Evolutionary conservation across 1,284 basidiomycete genomes (phyloP).

Genomic region (Retiboletus flavoniger): DNA sequence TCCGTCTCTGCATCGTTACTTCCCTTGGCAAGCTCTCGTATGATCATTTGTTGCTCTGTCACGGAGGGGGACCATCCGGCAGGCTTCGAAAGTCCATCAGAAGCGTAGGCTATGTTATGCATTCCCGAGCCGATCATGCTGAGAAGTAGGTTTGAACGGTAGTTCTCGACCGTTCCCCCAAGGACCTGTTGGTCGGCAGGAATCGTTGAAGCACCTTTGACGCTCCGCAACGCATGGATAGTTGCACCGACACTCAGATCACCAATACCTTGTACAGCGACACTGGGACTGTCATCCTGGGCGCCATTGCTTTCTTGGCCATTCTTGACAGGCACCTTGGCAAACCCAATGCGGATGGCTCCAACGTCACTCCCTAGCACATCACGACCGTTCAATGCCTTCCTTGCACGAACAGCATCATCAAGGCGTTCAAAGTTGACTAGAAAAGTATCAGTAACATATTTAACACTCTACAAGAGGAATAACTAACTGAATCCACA

Average conservation of each 20-base stretch:
- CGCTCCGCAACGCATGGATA: conserved; percentile 78
- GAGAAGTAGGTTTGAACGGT: conserved; percentile 85
- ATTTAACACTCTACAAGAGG: not conserved
- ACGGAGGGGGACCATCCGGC: conserved; percentile 66
- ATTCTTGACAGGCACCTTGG: conserved; percentile 90
- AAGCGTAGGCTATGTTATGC: conserved; percentile 56
- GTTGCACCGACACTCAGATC: conserved; percentile 81
- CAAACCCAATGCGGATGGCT: conserved; percentile 94
- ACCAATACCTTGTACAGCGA: conserved; percentile 74
- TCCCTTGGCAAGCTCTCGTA: conserved; percentile 85
- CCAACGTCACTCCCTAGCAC: conserved; percentile 95
- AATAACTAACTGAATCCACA: conserved; percentile 81
- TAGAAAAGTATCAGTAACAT: conserved; percentile 26
- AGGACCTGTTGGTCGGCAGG: conserved; percentile 90
- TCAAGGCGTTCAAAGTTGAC: conserved; percentile 98
- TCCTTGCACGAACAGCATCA: conserved; percentile 92
- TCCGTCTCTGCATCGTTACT: conserved; percentile 78
- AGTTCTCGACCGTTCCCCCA: conserved; percentile 89
- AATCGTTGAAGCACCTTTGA: conserved; percentile 85
- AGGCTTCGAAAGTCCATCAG: conserved; percentile 56
- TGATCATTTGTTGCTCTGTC: conserved; percentile 92
- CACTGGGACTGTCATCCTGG: conserved; percentile 59
- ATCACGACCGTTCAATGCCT: conserved; percentile 92
- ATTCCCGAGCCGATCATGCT: conserved; percentile 88
- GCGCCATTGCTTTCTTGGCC: conserved; percentile 63